A percentile compares a stretch with the other conserved stretches of the same genome.
Conservation (phyloP, 148 eudicot genomes). For the Vaccinium macrocarpon region DNA sequence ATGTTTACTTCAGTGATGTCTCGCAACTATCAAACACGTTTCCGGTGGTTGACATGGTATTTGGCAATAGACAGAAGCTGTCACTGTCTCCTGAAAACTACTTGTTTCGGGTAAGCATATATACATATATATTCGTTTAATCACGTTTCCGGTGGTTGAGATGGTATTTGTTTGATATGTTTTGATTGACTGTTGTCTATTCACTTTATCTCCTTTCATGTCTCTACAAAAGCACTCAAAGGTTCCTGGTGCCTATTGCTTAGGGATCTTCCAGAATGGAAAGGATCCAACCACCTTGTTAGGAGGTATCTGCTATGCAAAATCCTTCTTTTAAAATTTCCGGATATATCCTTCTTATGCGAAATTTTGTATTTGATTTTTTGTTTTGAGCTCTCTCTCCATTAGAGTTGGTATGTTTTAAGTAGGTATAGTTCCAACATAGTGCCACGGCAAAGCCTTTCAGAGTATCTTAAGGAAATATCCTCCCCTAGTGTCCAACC, state of each 20-base stretch:
- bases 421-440: not conserved
- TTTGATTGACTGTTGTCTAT: slow-evolving; percentile 6
- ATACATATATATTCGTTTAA: no score
- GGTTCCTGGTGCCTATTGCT: slow-evolving; percentile 85
- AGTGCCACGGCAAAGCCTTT: not conserved
- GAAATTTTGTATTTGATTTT: not conserved
- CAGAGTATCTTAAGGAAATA: not conserved
- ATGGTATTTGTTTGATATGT: not conserved
- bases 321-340: slow-evolving; percentile 7
- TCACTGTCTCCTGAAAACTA: slow-evolving; percentile 90
- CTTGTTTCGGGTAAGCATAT: slow-evolving; percentile 63
- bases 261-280: slow-evolving; percentile 88
- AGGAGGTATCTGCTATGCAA: slow-evolving; percentile 63
- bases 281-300: slow-evolving; percentile 86
- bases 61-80: slow-evolving; percentile 65
- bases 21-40: slow-evolving; percentile 64
- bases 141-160: no score
- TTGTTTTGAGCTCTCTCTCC: not conserved
- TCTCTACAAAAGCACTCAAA: slow-evolving; percentile 62
- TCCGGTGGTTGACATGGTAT: slow-evolving; percentile 83
- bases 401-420: not conserved
- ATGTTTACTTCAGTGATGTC: slow-evolving; percentile 50
- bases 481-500: not conserved
- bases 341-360: not conserved
- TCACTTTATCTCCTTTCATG: slow-evolving; percentile 5